Conservation (phyloP, 192 early-diverging fungal genomes). For the Coemansia sp. region DNA sequence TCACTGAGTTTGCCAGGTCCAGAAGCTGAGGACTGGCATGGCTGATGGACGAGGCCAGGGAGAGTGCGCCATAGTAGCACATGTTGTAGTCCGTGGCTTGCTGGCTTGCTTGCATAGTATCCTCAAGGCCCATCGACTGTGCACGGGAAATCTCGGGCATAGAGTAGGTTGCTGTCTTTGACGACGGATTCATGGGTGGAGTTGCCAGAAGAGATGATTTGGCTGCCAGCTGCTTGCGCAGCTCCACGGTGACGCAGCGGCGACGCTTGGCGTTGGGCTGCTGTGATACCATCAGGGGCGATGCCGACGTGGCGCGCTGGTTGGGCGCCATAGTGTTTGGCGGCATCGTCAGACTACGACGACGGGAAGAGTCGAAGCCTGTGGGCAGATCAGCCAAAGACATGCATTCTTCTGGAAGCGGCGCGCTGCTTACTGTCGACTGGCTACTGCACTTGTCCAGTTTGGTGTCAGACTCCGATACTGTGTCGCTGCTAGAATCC, state of each 20-base stretch:
- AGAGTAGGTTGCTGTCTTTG: not conserved
- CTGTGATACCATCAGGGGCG: slow-evolving; percentile 28
- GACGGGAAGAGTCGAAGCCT: slow-evolving; percentile 34
- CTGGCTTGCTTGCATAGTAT: slow-evolving; percentile 10
- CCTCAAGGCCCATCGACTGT: slow-evolving; percentile 20
- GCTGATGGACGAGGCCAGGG: slow-evolving; percentile 14
- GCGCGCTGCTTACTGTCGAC: slow-evolving; percentile 10
- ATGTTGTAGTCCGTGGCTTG: slow-evolving; percentile 14
- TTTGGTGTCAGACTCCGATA: slow-evolving; percentile 24
- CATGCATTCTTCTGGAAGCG: slow-evolving; percentile 11
- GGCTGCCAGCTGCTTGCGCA: slow-evolving; percentile 51
- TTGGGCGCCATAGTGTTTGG: not conserved
- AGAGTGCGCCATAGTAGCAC: slow-evolving; percentile 25
- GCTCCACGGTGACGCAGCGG: slow-evolving; percentile 41
- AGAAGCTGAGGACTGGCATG: slow-evolving; percentile 13
- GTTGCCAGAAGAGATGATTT: slow-evolving; percentile 28
- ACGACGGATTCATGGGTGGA: slow-evolving; percentile 9
- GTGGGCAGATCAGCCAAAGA: slow-evolving; percentile 9
- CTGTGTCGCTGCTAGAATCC: slow-evolving; percentile 16
- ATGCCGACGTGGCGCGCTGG: slow-evolving; percentile 34
- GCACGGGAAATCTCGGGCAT: slow-evolving; percentile 8
- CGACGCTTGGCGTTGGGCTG: slow-evolving; percentile 38
- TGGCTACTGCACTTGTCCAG: not conserved
- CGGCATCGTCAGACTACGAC: slow-evolving; percentile 45
- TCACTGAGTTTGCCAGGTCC: slow-evolving; percentile 1